Evolutionary conservation across 1,284 basidiomycete genomes (phyloP).

Genomic region (Peniophora sp.): DNA sequence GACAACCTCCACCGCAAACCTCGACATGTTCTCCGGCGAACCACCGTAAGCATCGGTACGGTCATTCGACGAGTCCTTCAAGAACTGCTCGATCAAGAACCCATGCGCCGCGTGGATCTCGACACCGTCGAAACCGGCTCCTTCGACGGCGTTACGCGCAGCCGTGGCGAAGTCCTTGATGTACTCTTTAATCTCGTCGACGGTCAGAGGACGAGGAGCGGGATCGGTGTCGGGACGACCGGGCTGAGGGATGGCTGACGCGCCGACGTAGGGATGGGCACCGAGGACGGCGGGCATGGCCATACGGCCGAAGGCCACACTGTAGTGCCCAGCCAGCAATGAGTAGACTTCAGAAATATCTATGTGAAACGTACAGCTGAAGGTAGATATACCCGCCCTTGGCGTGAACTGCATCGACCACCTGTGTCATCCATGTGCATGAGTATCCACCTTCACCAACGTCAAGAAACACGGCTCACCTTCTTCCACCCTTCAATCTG

Average conservation of each 20-base stretch:
- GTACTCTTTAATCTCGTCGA: conserved; percentile 22
- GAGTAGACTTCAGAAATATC: no score
- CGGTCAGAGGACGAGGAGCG: conserved; percentile 15
- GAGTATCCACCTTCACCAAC: no score
- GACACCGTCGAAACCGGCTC: conserved; percentile 23
- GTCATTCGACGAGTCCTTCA: conserved; percentile 24
- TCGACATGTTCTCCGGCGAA: conserved; percentile 31
- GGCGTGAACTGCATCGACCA: conserved; percentile 30
- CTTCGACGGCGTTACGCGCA: conserved; percentile 21
- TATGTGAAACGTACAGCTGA: conserved; percentile 31
- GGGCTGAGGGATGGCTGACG: conserved; percentile 34
- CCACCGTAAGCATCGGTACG: conserved; percentile 44
- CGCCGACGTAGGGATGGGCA: conserved; percentile 27
- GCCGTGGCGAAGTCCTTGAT: conserved; percentile 16
- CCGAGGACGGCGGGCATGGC: conserved; percentile 20
- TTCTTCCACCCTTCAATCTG: background rate
- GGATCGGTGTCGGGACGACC: conserved; percentile 29
- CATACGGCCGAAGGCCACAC: conserved; percentile 30
- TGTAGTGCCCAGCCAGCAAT: no score
- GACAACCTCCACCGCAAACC: conserved; percentile 33
- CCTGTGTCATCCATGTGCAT: conserved; percentile 5
- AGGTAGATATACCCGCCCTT: conserved; percentile 28
- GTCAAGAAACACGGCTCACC: background rate
- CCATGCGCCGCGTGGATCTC: conserved; percentile 19
- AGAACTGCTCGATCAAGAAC: conserved; percentile 17